Percentiles rank a stretch among this genome's conserved stretches.
Conservation (phyloP, 192 early-diverging fungal genomes). For the Linnemannia zychae region DNA sequence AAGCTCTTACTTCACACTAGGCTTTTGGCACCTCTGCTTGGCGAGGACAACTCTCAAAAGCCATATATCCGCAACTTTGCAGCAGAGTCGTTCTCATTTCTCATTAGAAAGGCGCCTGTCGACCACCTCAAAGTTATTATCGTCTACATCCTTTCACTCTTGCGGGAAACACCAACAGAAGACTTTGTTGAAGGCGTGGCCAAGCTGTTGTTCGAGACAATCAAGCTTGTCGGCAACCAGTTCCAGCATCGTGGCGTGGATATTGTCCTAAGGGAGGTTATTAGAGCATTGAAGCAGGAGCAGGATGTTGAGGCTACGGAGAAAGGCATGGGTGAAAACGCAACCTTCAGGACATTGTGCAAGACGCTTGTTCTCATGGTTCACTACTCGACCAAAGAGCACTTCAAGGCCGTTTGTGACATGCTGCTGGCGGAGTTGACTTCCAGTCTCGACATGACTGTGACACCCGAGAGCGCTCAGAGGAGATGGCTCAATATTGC, state of each 20-base stretch:
- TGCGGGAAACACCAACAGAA: conserved; percentile 57
- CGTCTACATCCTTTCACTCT: conserved; percentile 70
- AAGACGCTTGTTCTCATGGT: conserved; percentile 66
- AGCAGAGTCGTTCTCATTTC: conserved; percentile 92
- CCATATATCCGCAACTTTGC: conserved; percentile 89
- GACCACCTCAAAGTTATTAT: conserved; percentile 73
- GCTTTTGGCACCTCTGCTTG: conserved; percentile 81
- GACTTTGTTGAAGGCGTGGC: conserved; percentile 82
- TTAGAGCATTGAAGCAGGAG: conserved; percentile 52
- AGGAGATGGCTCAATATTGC: conserved; percentile 56
- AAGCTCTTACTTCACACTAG: conserved; percentile 56
- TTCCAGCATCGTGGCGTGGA: conserved; percentile 63
- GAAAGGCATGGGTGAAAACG: conserved; percentile 38
- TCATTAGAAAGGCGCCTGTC: conserved; percentile 83
- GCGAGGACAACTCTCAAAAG: conserved; percentile 74
- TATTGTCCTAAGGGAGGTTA: conserved; percentile 59
- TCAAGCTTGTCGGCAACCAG: conserved; percentile 74
- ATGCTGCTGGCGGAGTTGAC: conserved; percentile 59
- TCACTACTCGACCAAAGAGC: conserved; percentile 64
- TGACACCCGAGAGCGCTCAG: conserved; percentile 14
- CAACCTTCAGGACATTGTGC: conserved; percentile 51
- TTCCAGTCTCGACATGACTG: conserved; percentile 24
- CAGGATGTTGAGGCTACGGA: conserved; percentile 34
- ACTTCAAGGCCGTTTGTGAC: conserved; percentile 61
- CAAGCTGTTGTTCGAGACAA: conserved; percentile 85